A percentile compares a stretch with the other conserved stretches of the same genome.
Conservation (phyloP, 129 eudicot species). For the Pseudognaphalium luteoalbum region DNA sequence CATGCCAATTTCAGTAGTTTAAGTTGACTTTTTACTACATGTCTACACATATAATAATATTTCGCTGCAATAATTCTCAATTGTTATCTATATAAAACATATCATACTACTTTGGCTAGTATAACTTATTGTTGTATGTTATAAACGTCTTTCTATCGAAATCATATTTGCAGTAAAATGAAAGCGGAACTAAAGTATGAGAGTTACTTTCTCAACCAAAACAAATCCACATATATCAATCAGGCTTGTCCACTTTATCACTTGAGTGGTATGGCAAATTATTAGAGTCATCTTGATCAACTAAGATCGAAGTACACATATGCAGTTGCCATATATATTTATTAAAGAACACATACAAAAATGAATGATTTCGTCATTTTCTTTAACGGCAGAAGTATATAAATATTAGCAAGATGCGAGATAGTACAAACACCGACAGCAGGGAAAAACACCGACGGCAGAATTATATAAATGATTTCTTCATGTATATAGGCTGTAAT, state of each 20-base stretch:
- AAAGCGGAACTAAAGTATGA: not conserved
- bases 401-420: too few relatives aligned
- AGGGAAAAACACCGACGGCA: not conserved
- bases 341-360: not conserved
- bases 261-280: slow-evolving; percentile 4
- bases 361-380: not conserved
- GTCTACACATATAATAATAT: too few relatives aligned
- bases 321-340: not conserved
- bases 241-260: slow-evolving; percentile 18
- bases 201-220: slow-evolving; percentile 14
- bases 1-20: not conserved
- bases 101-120: not conserved
- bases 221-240: slow-evolving; percentile 6
- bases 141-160: not conserved
- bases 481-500: not conserved
- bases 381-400: too few relatives aligned
- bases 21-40: not conserved
- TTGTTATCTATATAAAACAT: not conserved
- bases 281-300: not conserved
- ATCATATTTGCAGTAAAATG: not conserved
- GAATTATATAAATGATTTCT: too few relatives aligned
- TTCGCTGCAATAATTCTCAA: not conserved
- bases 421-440: too few relatives aligned
- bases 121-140: not conserved
- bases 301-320: not conserved